Base-by-base conservation (phyloP, 2,329 filamentous ascomycete genomes). In the Purpureocillium takamizusanense region DNA sequence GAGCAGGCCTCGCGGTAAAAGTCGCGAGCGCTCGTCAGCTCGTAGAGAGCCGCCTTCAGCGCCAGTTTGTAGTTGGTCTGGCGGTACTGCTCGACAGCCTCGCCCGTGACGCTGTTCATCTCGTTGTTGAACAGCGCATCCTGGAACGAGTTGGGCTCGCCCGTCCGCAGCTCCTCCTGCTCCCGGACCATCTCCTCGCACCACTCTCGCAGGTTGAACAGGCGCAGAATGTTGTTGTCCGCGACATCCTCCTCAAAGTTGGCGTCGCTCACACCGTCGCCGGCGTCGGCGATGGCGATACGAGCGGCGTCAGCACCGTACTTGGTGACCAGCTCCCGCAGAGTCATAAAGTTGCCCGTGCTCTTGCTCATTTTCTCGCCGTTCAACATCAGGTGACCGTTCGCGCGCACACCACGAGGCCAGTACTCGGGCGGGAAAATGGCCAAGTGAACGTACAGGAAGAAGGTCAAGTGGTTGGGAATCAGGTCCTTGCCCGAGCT, bases 291-390 rank as follows among this genome's bases (percentile, higher is more conserved):
- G 46, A 98, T 79, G 4, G 89, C 88, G 52, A 97, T 84, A 57
- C 90, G 78, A 32, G 84, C 83, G 12, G 92, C 92, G 59, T 97
- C 92, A 8, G 92, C 90, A 54, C 92, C 92, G 52, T 92, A 98
- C 62, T 98, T 98, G 51, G 81, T 75, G 12, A 90, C 83, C 23
- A 89, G 76, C 45, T 95, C 86, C 38, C 81, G 76, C 37, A 97
- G 71, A 10, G 92, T 97, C 60, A 98, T 73, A 70, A 98, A 98
- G 67, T 97, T 98, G 45, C 92, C 92, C 1, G 89, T 95, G 38
- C 83, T 90, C 70, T 98, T 98, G 60, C 81, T 84, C 92, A 98
- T 98, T 76, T 98, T 98, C 59, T 95, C 86, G 36, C 90, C 90
- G 59, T 98, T 98, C 47, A 98, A 72, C 61, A 94, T 78, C 53